phyloP scores from a whole-genome alignment of 208 protist genomes.

The Wallacemonas collosoma region DNA sequence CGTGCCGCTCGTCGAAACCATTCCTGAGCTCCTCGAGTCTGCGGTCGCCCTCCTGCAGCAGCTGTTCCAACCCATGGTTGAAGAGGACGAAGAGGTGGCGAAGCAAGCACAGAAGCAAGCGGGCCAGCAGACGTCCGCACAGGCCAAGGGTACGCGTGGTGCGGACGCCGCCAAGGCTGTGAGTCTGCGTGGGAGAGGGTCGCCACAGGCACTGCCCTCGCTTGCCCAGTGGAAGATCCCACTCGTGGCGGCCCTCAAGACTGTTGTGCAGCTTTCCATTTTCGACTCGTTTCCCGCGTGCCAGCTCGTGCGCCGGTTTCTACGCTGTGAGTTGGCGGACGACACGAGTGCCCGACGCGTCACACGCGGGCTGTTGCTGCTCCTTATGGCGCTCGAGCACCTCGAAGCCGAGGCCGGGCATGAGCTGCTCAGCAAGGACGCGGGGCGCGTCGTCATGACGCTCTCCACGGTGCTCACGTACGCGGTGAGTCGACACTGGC shows the following conservation, averaged over 20 bases:
- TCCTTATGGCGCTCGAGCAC: constrained; percentile 54
- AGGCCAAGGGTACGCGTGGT: background rate
- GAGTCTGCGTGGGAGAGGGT: too few relatives aligned
- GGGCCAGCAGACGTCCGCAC: background rate
- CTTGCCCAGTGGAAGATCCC: constrained; percentile 57
- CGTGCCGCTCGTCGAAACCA: constrained; percentile 56
- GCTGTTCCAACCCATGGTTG: constrained; percentile 38
- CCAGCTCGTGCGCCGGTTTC: constrained; percentile 50
- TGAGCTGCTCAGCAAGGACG: constrained; percentile 29
- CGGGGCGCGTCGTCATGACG: constrained; percentile 43
- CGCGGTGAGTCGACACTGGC: constrained; percentile 21
- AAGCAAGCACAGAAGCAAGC: background rate
- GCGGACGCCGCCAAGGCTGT: constrained; percentile 2
- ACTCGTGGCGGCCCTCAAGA: constrained; percentile 52
- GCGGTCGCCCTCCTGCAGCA: constrained; percentile 49
- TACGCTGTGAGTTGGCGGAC: constrained; percentile 57
- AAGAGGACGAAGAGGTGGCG: background rate
- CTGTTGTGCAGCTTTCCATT: constrained; percentile 56
- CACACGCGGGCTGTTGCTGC: constrained; percentile 43
- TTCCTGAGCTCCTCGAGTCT: constrained; percentile 53
- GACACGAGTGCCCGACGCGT: constrained; percentile 50
- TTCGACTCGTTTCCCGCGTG: constrained; percentile 44
- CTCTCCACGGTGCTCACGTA: constrained; percentile 31
- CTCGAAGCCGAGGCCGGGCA: constrained; percentile 36
- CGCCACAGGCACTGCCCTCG: constrained; percentile 21